Conservation (phyloP, 179 eudicot genomes). For the Heliamphora pulchella region DNA sequence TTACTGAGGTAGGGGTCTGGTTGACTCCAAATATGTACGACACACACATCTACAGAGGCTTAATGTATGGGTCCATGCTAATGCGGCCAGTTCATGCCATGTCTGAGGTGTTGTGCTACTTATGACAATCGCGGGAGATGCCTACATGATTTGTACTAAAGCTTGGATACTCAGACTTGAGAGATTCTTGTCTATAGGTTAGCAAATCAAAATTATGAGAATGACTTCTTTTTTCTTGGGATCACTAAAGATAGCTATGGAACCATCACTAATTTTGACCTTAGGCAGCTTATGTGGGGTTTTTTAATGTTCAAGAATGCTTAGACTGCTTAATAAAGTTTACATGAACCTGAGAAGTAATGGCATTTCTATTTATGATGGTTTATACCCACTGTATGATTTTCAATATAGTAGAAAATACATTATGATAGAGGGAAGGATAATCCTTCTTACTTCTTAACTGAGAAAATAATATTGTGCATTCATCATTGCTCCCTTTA, state of each 20-base stretch:
- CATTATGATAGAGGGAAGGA: not conserved
- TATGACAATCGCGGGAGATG: too few relatives aligned
- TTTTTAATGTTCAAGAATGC: not conserved
- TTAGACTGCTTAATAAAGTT: not conserved
- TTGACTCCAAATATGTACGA: too few relatives aligned
- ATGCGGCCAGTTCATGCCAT: too few relatives aligned
- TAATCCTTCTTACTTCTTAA: not conserved
- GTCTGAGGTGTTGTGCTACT: too few relatives aligned
- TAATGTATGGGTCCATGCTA: too few relatives aligned
- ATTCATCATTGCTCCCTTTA: not conserved
- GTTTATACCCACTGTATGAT: not conserved
- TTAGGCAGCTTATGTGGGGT: not conserved
- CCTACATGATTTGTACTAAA: not conserved
- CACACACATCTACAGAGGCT: too few relatives aligned
- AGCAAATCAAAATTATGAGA: not conserved
- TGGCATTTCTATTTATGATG: not conserved
- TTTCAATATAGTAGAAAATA: not conserved
- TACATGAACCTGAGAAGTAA: not conserved
- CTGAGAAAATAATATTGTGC: not conserved
- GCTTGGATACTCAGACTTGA: not conserved
- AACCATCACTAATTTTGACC: not conserved
- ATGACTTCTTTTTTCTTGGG: not conserved
- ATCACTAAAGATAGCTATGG: not conserved
- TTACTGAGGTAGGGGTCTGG: too few relatives aligned
- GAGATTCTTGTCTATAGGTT: constrained; percentile 8